phyloP scores from a whole-genome alignment of 441 rosid genomes.

The Dalechampia spathulata region DNA sequence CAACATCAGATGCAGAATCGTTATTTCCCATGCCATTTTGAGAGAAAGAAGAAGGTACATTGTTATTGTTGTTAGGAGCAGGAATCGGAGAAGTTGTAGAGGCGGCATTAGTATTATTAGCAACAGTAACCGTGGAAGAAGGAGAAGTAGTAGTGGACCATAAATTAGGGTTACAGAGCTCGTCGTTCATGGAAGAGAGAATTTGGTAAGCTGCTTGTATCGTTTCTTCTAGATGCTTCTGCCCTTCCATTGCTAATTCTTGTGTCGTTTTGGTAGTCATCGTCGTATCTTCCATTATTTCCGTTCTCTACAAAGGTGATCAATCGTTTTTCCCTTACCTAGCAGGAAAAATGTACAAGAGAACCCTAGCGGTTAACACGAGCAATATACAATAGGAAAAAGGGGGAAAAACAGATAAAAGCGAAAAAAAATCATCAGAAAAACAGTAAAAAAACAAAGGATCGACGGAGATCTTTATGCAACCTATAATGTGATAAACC shows the following conservation, averaged over 20 bases:
- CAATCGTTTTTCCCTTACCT: too few relatives aligned
- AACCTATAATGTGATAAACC: too few relatives aligned
- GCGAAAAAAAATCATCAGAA: too few relatives aligned
- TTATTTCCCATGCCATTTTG: constrained; percentile 28
- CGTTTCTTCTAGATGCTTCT: constrained; percentile 80
- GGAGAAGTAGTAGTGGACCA: constrained; percentile 54
- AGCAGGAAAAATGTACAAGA: too few relatives aligned
- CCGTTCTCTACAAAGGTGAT: background rate
- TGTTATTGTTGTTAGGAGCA: constrained; percentile 7
- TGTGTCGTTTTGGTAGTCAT: constrained; percentile 46
- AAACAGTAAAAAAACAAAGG: too few relatives aligned
- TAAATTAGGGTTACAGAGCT: constrained; percentile 77
- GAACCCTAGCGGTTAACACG: too few relatives aligned
- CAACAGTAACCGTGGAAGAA: constrained; percentile 15
- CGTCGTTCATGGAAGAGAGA: constrained; percentile 87
- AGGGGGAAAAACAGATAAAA: too few relatives aligned
- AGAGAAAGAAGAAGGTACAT: constrained; percentile 23
- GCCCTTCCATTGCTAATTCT: constrained; percentile 86
- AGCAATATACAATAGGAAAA: too few relatives aligned
- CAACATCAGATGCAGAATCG: constrained; percentile 21
- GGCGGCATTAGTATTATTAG: constrained; percentile 11
- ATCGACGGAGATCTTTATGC: too few relatives aligned
- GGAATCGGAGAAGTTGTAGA: constrained; percentile 21
- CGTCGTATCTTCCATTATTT: constrained; percentile 18
- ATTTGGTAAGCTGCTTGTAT: constrained; percentile 81